Evolutionary conservation across 75 land plant species (phyloP), one percentile per base, ranked within the genome.

Genomic region (Cryptomeria japonica): DNA sequence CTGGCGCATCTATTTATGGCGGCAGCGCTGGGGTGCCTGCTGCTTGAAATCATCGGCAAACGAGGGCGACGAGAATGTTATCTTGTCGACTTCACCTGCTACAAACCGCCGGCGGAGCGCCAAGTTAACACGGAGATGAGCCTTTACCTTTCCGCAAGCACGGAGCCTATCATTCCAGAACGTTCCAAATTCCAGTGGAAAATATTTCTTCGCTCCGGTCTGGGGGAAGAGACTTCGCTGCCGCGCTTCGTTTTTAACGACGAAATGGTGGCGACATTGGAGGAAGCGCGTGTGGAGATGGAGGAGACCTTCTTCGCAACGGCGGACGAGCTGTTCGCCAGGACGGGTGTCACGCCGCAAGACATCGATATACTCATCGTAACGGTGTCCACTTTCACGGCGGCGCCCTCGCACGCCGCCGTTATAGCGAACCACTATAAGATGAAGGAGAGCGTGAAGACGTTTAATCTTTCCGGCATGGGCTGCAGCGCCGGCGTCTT

Each of bases 251-350:
- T 95, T 8, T 87, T 91, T 25, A 41, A 5, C 47, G 92, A 9
- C 73, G 25, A 91, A 93, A 11, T 94, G 47, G 95, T 5, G 56
- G 82, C 25, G 89, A 93, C 79, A 86, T 88, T 97, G 92, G 75
- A 88, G 51, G 95, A 95, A 72, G 98, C 95, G 14, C 82, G 97
- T 14, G 49, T 6, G 14, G 96, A 95, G 84, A 90, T 93, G 92
- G 95, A 94, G 55, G 92, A 88, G 15, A 89, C 88, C 70, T 87
- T 91, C 72, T 25, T 80, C 31, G 89, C 88, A 28, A 86, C 90
- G n/a, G 58, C 94, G 70, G 95, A 86, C 41, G 91, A 91, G 53
- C 86, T 95, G 34, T 80, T 94, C 80, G 39, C 64, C 19, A 86
- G 86, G 36, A 80, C 93, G 0, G 85, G 86, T 3, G 46, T 93